Evolutionary conservation across 2,329 filamentous ascomycete genomes (phyloP).

Genomic region (Zymoseptoria crescenta): DNA sequence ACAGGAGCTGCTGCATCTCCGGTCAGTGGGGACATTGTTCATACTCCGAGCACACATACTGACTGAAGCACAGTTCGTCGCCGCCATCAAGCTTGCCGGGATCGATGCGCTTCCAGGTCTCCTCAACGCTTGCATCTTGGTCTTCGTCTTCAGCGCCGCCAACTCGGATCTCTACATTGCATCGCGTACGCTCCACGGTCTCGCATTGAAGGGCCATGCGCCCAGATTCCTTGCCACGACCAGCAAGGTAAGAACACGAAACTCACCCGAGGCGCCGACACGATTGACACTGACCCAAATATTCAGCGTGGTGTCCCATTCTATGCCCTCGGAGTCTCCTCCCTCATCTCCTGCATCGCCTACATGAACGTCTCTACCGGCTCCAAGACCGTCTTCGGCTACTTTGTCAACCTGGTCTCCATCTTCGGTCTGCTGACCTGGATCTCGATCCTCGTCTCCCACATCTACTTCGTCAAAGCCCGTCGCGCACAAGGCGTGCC

Average conservation of each 20-base stretch:
- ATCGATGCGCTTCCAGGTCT: constrained; percentile 58
- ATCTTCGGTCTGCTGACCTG: constrained; percentile 39
- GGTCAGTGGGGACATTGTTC: background rate
- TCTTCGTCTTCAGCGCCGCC: constrained; percentile 69
- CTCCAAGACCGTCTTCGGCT: constrained; percentile 38
- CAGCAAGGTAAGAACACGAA: constrained; percentile 38
- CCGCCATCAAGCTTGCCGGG: constrained; percentile 58
- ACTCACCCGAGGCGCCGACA: no score
- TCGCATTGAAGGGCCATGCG: constrained; percentile 64
- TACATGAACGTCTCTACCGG: constrained; percentile 39
- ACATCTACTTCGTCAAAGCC: constrained; percentile 43
- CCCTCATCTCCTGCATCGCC: constrained; percentile 53
- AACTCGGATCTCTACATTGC: constrained; percentile 73
- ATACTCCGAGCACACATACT: background rate
- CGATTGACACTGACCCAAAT: background rate
- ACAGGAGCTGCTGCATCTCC: constrained; percentile 53
- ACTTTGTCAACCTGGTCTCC: constrained; percentile 40
- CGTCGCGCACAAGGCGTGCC: constrained; percentile 39
- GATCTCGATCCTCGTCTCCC: constrained; percentile 43
- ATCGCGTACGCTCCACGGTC: constrained; percentile 50
- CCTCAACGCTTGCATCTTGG: constrained; percentile 64
- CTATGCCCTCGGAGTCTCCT: constrained; percentile 54
- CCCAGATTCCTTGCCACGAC: constrained; percentile 65
- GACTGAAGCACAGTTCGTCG: constrained; percentile 48
- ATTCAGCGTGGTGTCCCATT: constrained; percentile 58